Base-by-base conservation (phyloP, 495 filamentous ascomycete genomes). In the Massariosphaeria phaeospora region DNA sequence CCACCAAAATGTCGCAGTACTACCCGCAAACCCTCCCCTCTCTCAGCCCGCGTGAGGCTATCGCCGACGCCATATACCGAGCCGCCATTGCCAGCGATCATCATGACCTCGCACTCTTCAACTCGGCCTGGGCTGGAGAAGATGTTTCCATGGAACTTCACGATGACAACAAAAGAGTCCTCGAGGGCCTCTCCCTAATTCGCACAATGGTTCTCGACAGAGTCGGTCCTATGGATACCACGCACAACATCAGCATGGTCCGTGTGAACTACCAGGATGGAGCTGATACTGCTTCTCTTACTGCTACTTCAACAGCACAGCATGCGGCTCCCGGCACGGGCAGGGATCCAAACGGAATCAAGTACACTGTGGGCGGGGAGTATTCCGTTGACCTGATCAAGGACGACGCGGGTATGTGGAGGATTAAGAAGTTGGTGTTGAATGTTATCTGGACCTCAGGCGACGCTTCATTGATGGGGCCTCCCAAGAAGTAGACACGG, bases 321-420 rank as follows among this genome's bases (percentile, higher is more conserved):
- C 47, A 50, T 50, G 47, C 47, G 47, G 1, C 47, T 50, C 13
- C 47, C 47, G 47, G 47, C 31, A 50, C 47, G 47, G 47, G 47
- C 47, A 50, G 47, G 47, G 47, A 50, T 25, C 47, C 47, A 50
- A 50, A 50, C 47, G 47, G 47, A 50, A 40, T 34, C 47, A 50
- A 50, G 47, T 50, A 50, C 47, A 50, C 47, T 50, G 47, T 50
- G 47, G 47, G 47, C 34, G 47, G 47, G 47, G 47, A 50, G 47
- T 50, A 50, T 50, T 50, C 47, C 47, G 47, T 50, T 50, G 47
- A 50, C 47, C 47, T 50, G 33, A 50, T 50, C 47, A 50, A 50
- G 47, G 47, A 50, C 47, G 47, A 50, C 38, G 47, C 47, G 47
- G 47, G 47, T 50, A 23, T 50, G 34, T 50, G 47, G 47, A 50